Evolutionary conservation across 768 basidiomycete genomes (phyloP).

Genomic region (Auricularia cornea): DNA sequence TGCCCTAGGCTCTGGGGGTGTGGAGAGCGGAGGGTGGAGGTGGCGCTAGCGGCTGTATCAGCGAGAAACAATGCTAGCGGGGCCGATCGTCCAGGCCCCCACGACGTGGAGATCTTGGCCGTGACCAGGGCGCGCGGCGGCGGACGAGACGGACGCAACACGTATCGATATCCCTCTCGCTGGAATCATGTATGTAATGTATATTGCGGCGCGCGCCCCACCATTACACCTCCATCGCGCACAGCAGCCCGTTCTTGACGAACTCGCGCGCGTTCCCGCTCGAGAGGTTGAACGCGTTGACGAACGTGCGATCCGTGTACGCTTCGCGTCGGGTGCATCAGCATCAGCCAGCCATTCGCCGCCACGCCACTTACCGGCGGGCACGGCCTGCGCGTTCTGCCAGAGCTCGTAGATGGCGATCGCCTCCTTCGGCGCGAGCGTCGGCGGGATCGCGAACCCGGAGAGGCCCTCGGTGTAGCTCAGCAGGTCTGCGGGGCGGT

Average conservation of each 20-base stretch:
- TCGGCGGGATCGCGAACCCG: constrained; percentile 43
- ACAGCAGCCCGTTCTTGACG: background rate
- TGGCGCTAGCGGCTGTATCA: no score
- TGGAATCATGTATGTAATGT: no score
- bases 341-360: no score
- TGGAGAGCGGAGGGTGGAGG: no score
- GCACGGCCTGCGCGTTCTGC: constrained; percentile 52
- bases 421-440: constrained; percentile 59
- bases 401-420: constrained; percentile 68
- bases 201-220: no score
- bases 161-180: no score
- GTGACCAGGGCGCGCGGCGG: no score
- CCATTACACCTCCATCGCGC: background rate
- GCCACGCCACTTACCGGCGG: constrained; percentile 44
- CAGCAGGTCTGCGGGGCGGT: constrained; percentile 39
- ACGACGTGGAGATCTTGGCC: no score
- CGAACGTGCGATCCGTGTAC: background rate
- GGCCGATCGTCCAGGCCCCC: no score
- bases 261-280: background rate
- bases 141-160: no score
- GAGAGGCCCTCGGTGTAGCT: constrained; percentile 49
- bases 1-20: no score
- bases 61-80: no score
- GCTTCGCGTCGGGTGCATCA: background rate
- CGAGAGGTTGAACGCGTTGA: background rate